Evolutionary conservation across 1,284 basidiomycete genomes (phyloP).

Genomic region (Moesziomyces globuligerus): DNA sequence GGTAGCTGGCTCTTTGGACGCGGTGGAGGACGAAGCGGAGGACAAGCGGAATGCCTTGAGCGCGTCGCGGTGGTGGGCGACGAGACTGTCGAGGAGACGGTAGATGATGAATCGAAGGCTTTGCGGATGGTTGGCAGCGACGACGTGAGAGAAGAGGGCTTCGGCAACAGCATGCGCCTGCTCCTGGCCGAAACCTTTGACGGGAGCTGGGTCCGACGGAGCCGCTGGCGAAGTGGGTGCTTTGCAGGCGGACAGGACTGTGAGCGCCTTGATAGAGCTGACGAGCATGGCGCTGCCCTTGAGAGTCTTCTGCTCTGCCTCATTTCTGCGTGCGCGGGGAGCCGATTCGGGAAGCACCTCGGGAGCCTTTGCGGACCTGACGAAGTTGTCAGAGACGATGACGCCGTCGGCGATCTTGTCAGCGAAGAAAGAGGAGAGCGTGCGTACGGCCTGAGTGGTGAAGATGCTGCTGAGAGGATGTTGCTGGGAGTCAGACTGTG

Average conservation of each 20-base stretch:
- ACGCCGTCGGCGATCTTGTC: conserved; percentile 87
- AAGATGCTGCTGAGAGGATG: conserved; percentile 75
- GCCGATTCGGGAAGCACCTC: conserved; percentile 54
- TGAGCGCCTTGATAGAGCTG: conserved; percentile 74
- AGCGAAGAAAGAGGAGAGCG: conserved; percentile 83
- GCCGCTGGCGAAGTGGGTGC: conserved; percentile 7
- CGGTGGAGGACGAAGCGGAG: conserved; percentile 1
- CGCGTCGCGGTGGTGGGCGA: conserved; percentile 75
- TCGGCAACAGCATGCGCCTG: conserved; percentile 78
- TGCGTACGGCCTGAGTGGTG: conserved; percentile 78
- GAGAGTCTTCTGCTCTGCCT: conserved; percentile 51
- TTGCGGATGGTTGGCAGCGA: conserved; percentile 83
- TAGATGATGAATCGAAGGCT: conserved; percentile 84
- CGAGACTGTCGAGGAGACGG: conserved; percentile 80
- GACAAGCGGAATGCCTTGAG: conserved; percentile 19
- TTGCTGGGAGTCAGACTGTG: conserved; percentile 1
- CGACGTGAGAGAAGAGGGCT: conserved; percentile 79
- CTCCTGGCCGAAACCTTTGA: conserved; percentile 76
- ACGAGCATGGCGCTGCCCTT: conserved; percentile 59
- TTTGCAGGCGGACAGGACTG: conserved; percentile 70
- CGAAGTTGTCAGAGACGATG: conserved; percentile 52
- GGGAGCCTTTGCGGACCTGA: conserved; percentile 43
- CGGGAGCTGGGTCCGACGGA: conserved; percentile 7
- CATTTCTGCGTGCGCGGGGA: conserved; percentile 31
- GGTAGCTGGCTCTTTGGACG: background rate